Evolutionary conservation across 495 filamentous ascomycete species (phyloP), one percentile per base, ranked within the genome.

Genomic region (Hypoxylon rickii): DNA sequence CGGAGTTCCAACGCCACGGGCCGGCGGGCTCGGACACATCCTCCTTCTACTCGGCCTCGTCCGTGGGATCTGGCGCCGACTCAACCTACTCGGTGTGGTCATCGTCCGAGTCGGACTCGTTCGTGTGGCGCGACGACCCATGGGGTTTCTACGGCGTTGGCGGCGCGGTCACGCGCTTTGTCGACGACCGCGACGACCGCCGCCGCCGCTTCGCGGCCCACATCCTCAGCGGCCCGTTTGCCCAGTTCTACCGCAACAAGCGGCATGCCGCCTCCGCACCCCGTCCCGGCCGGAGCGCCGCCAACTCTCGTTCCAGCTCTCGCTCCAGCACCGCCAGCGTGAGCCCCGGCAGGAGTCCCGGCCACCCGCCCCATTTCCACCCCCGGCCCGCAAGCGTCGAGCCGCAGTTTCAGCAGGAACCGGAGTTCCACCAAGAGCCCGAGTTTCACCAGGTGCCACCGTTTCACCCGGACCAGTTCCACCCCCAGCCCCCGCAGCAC

Each of bases 221-320:
- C 47, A 31, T 68, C 8, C 32, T 70, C 31, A 64, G 67, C 20
- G 65, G 61, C 4, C 66, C 66, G 4, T 69, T 69, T 36, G 66
- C 66, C 13, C 58, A 62, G 17, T 38, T 60, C 50, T 58, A 56
- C 52, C 57, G 61, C 21, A 65, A 57, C 47, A 34, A 54, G 42
- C 51, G 56, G 40, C 29, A 41, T 8, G 21, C 55, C 19, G 61
- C 43, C 47, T 58, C 61, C 1, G 21, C 37, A 19, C 43, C 50
- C 3, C 55, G 62, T 15, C 12, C 57, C 24, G 36, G 61, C 8
- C 56, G 58, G 31, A 56, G 53, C 33, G 36, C 58, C 7, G 12
- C 4, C 21, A 56, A 19, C 13, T 53, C 58, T 8, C 55, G 45
- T 34, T 55, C 33, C 19, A 50, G 36, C 33, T 44, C 47, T 10